Conservation (phyloP, 805 yeast species). For the Nakazawaea sp. region DNA sequence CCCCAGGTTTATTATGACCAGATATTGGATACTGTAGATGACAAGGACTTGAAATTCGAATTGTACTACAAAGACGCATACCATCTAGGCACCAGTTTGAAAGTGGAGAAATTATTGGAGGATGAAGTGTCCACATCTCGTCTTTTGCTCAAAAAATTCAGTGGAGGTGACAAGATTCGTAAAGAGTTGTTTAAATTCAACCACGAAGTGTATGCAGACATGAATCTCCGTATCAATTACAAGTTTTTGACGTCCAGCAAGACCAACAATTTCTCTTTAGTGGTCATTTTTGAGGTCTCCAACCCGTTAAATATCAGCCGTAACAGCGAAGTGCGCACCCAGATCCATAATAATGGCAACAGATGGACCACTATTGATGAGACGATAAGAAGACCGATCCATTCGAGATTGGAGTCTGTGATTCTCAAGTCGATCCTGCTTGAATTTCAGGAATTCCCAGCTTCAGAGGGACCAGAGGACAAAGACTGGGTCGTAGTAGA, state of each 20-base stretch:
- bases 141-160: conserved; percentile 1
- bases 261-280: conserved; percentile 24
- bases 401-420: conserved; percentile 15
- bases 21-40: neutral
- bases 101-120: conserved; percentile 19
- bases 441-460: conserved; percentile 1
- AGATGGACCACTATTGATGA: conserved; percentile 18
- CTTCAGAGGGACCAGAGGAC: neutral
- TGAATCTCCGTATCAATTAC: conserved; percentile 21
- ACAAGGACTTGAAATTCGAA: conserved; percentile 14
- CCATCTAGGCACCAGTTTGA: conserved; percentile 30
- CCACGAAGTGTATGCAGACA: conserved; percentile 19
- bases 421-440: conserved; percentile 16
- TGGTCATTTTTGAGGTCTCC: conserved; percentile 21
- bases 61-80: conserved; percentile 20
- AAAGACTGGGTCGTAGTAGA: conserved; percentile 11
- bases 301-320: neutral
- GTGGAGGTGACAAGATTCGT: conserved; percentile 1
- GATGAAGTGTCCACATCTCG: conserved; percentile 9
- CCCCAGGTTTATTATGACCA: conserved; percentile 21
- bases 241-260: conserved; percentile 11
- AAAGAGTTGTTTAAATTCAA: conserved; percentile 22
- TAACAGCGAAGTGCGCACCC: neutral
- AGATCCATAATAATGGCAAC: neutral
- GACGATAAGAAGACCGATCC: conserved; percentile 15